Base-by-base conservation (phyloP, 305 asterid species). In the Withania somnifera region DNA sequence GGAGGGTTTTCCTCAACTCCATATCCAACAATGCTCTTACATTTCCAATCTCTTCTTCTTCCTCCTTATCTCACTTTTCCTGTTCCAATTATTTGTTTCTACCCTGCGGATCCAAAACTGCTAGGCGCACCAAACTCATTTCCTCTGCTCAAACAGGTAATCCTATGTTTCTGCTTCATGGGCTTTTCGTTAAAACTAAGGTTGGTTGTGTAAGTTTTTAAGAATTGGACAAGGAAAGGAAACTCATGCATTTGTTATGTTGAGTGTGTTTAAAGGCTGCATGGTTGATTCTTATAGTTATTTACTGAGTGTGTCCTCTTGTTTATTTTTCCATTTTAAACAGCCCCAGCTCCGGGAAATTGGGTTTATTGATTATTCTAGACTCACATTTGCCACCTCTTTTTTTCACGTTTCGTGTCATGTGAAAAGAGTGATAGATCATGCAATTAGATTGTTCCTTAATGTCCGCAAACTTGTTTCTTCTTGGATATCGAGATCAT, bases 131-230 rank as follows among this genome's bases (percentile, higher is more conserved):
- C 40, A 36, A 36, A 36, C 40, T 6, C 45, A 84, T 47, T 17
- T 78, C 71, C 36, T 32, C 83, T 64, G 85, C 87, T 24, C 90
- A 84, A 84, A 84, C 93, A 69, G 98, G 98, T 93, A 64, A 47
- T n/a, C 11, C 32, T 64, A 0, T 7, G 30, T 26, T 42, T 17
- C 63, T 64, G 45, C 14, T 30, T 19, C 10, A 8, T 77, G 40
- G 5, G 40, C 34, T 22, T 13, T 61, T 80, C 10, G 5, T 54
- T 34, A 40, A 80, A 67, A 40, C 32, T 54, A 26, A 47, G 82
- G 67, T 52, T 53, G 42, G 78, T n/a, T n/a, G n/a, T n/a, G n/a
- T n/a, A n/a, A n/a, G n/a, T 51, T 19, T 15, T 50, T 0, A 19
- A 2, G 77, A 26, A 45, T 28, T 47, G 34, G 40, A 36, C 6